Conservation (phyloP, 2,329 filamentous ascomycete genomes). For the Rhynchosporium graminicola region DNA sequence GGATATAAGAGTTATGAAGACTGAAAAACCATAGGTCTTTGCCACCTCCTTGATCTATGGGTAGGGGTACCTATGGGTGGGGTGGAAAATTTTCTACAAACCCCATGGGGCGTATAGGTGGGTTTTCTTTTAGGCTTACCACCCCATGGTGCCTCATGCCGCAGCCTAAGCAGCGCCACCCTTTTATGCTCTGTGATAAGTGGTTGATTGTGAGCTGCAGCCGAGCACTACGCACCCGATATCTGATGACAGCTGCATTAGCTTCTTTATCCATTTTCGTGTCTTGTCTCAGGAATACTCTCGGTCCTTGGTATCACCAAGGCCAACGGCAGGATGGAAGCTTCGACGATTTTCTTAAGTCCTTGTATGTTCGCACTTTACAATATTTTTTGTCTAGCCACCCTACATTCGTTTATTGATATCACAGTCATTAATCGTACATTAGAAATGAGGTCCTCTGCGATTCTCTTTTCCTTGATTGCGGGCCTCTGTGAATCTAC, state of each 20-base stretch:
- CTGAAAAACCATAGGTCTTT: no score
- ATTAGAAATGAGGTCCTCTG: constrained; percentile 10
- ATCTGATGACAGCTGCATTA: background rate
- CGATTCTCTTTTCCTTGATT: background rate
- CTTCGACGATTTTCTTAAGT: background rate
- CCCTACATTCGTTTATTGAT: background rate
- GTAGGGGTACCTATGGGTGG: no score
- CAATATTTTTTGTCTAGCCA: background rate
- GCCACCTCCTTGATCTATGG: no score
- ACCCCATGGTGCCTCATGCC: no score
- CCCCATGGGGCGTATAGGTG: no score
- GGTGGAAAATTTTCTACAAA: no score
- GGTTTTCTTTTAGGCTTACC: no score
- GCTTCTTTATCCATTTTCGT: background rate
- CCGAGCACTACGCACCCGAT: background rate
- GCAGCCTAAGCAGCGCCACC: no score
- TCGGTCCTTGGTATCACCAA: constrained; percentile 1
- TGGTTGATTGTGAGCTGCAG: background rate
- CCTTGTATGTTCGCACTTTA: background rate
- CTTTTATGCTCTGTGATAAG: background rate
- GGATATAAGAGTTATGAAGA: no score
- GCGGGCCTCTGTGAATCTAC: background rate
- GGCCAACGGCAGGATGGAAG: background rate
- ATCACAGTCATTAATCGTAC: background rate
- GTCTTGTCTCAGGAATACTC: background rate